Base-by-base conservation (phyloP, 805 yeast genomes). In the Blastobotrys terrestris region DNA sequence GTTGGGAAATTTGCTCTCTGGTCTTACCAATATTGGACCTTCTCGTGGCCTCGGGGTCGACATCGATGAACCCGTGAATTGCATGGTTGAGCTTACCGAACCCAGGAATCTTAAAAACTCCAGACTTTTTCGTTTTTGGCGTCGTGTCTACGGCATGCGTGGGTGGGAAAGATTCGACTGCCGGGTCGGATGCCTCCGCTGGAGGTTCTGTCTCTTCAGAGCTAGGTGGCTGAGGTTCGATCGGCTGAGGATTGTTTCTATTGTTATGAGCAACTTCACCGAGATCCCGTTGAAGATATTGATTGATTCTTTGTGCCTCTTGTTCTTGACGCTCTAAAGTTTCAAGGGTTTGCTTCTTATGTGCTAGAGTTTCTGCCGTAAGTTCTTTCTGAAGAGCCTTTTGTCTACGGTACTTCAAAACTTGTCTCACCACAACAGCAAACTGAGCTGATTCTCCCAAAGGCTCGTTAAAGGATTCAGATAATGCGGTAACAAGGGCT, bases 401-500 rank as follows among this genome's bases (percentile, higher is more conserved):
- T 58, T 78, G 70, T 50, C 77, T 75, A 52, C 87, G 79, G 64
- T 80, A 88, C 57, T 78, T 79, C 20, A 81, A 67, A 2, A 87
- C 83, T 15, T 75, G 72, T 44, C 81, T 74, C 13, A 83, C 77
- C 2, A 81, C 81, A 2, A 72, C 67, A 0, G 85, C 79, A 63
- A 78, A 77, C 61, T 84, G 87, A 1, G 81, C 87, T n/a, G 81
- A 78, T 62, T 84, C 89, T 1, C 83, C 83, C 46, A 84, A 67
- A 2, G 88, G 88, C 63, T 84, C 89, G 5, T 80, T 75, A 60
- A 83, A 83, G 51, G 80, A 79, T 1, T 80, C 75, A 49, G 79
- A 80, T 48, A 84, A 67, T 39, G 77, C 77, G 11, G 73, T 67
- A 3, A 81, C 77, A 8, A 84, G 72, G 1, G 76, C 64, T 60